Percentiles rank a stretch among this genome's conserved stretches.
These are phyloP conservation scores for Stephania cephalantha DNA, from an alignment of 164 flowering plant genomes.

Conservation along the genomic window DNA sequence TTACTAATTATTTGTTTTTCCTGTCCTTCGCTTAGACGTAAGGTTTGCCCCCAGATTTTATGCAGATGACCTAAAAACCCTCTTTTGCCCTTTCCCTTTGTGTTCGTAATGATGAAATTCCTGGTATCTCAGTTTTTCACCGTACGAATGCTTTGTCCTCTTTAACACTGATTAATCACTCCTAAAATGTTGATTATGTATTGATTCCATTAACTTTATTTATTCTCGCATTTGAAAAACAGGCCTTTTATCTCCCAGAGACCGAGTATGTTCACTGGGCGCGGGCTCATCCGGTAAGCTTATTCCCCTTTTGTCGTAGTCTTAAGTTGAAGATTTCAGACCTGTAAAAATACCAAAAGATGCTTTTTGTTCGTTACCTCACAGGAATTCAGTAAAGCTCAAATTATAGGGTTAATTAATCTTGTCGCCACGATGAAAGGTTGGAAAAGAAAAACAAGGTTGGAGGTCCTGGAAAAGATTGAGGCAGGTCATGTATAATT, in stretches of 20 bases:
- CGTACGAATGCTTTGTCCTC: neutral
- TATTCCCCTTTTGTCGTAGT: neutral
- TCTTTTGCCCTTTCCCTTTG: neutral
- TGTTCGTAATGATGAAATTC: neutral
- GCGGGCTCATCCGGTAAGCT: conserved; percentile 77
- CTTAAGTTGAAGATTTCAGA: neutral
- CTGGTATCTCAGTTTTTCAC: neutral
- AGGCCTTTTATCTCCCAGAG: conserved; percentile 98
- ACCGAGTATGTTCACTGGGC: conserved; percentile 96
- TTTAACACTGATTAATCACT: neutral
- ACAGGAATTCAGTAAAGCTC: conserved; percentile 91
- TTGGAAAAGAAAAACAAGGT: conserved; percentile 86
- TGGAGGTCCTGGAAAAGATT: conserved; percentile 82
- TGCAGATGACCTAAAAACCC: neutral
- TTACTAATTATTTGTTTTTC: neutral
- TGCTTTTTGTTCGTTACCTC: conserved; percentile 9
- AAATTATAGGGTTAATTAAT: conserved; percentile 70
- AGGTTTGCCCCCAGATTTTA: neutral
- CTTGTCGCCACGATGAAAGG: conserved; percentile 92
- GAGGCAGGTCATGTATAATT: conserved; percentile 28
- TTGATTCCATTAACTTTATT: neutral
- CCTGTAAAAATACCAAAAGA: neutral
- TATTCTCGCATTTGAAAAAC: conserved; percentile 15
- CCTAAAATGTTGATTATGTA: neutral
- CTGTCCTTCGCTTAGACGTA: neutral